Conservation (phyloP, 768 basidiomycete species). For the Pleurotus djamor region DNA sequence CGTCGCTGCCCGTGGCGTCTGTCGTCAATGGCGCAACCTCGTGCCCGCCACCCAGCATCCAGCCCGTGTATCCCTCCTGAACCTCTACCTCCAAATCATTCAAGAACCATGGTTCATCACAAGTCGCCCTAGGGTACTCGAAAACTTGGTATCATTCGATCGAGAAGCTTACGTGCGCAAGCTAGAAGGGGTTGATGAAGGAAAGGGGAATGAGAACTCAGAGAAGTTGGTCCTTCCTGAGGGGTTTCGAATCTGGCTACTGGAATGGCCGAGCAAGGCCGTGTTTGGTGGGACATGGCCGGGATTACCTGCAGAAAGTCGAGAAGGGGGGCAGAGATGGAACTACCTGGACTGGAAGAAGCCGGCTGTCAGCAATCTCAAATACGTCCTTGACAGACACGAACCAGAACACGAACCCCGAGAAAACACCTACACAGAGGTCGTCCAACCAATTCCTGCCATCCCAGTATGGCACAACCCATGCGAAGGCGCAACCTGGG, state of each 20-base stretch:
- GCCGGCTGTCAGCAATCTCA: not conserved
- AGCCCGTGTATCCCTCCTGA: conserved; percentile 15
- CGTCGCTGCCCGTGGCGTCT: conserved; percentile 14
- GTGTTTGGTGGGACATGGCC: conserved; percentile 18
- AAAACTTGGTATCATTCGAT: conserved; percentile 3
- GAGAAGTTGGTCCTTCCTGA: not conserved
- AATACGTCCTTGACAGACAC: not conserved
- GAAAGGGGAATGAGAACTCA: too few relatives aligned
- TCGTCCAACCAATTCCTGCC: not conserved
- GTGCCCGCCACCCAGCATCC: conserved; percentile 8
- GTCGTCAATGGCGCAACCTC: conserved; percentile 13
- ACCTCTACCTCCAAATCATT: conserved; percentile 13
- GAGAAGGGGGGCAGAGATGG: not conserved
- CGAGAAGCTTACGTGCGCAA: conserved; percentile 8
- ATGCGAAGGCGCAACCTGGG: not conserved
- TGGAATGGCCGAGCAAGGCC: conserved; percentile 22
- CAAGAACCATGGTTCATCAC: conserved; percentile 11
- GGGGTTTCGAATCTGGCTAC: conserved; percentile 15
- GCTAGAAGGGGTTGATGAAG: not conserved
- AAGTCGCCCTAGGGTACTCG: conserved; percentile 12
- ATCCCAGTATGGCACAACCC: not conserved
- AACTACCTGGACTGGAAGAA: not conserved
- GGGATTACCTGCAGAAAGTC: conserved; percentile 7
- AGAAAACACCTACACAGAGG: not conserved
- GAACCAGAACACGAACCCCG: not conserved